Base-by-base conservation (phyloP, 495 filamentous ascomycete species). In the Aspergillus incahuasiensis region DNA sequence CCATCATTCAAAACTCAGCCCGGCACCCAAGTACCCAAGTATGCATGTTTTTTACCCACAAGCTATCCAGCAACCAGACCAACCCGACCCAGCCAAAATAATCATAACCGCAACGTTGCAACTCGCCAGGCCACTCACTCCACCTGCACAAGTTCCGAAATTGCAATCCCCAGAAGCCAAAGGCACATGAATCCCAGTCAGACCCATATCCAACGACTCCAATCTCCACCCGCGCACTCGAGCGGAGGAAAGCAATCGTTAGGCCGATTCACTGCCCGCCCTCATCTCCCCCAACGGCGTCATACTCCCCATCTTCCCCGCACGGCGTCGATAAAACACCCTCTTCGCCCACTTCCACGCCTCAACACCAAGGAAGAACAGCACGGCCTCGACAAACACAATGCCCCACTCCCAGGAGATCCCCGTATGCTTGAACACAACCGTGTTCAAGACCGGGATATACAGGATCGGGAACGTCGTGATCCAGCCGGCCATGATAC, bases 401-500 rank as follows among this genome's bases (percentile, higher is more conserved):
- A 87, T 79, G 7, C 67, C 74, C 85, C 86, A 86, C 70, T 87
- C 86, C 85, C 84, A 88, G 24, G 65, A 74, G 54, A 89, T 87
- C 3, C 76, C 73, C 12, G 67, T 69, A 59, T 88, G 86, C 61
- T 84, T 85, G 71, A 89, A 88, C 39, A 89, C 83, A 4, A 72
- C 67, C 6, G 70, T 65, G 68, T 86, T 88, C 45, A 89, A 66
- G 20, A 81, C 82, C 0, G 85, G 85, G 48, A 88, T 82, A 55
- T 89, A 89, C 1, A 89, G 64, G 4, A 81, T 79, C 15, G 84
- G 86, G 64, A 88, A 87, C 9, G 84, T 73, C 6, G 82, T 86
- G 40, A 85, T 67, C 70, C 85, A 86, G 4, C 83, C 86, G 13
- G 77, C 75, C 38, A 84, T 69, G 47, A 87, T 73, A 21, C 81